Conservation (phyloP, 495 filamentous ascomycete genomes). For the Aspergillus taichungensis region DNA sequence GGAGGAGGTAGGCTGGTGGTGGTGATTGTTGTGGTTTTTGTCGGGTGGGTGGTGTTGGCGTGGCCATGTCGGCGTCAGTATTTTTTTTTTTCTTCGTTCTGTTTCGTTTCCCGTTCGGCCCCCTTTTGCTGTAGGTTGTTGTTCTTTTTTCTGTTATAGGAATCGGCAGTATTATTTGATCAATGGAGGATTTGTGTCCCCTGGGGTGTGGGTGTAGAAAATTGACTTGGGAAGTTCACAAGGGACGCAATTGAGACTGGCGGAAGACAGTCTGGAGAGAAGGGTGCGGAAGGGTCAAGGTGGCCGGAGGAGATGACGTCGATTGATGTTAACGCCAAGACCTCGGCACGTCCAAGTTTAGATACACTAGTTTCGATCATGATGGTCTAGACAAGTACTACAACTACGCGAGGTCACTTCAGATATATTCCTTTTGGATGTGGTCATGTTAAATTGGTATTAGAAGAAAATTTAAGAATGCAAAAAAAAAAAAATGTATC, state of each 20-base stretch:
- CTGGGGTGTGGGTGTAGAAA: no score
- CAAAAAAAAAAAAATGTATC: not conserved
- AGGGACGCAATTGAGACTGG: not conserved
- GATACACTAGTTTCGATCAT: no score
- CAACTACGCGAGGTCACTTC: no score
- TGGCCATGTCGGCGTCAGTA: constrained; percentile 4
- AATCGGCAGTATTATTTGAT: no score
- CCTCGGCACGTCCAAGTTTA: not conserved
- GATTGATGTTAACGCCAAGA: constrained; percentile 2
- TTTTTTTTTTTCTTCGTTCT: constrained; percentile 2
- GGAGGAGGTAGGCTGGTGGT: constrained; percentile 16
- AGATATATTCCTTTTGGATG: no score
- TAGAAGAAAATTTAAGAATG: not conserved
- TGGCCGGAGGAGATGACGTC: constrained; percentile 10
- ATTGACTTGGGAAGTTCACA: no score
- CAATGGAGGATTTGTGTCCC: no score
- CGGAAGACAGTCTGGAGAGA: not conserved
- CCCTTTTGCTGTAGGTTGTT: no score
- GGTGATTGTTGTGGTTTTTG: constrained; percentile 2
- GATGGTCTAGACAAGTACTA: no score
- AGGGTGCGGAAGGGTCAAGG: no score
- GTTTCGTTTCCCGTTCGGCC: not conserved
- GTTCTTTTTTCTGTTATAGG: no score
- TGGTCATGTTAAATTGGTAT: no score
- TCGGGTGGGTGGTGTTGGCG: not conserved